Conservation (phyloP, 2,329 filamentous ascomycete species). For the Atkinsonella texensis region DNA sequence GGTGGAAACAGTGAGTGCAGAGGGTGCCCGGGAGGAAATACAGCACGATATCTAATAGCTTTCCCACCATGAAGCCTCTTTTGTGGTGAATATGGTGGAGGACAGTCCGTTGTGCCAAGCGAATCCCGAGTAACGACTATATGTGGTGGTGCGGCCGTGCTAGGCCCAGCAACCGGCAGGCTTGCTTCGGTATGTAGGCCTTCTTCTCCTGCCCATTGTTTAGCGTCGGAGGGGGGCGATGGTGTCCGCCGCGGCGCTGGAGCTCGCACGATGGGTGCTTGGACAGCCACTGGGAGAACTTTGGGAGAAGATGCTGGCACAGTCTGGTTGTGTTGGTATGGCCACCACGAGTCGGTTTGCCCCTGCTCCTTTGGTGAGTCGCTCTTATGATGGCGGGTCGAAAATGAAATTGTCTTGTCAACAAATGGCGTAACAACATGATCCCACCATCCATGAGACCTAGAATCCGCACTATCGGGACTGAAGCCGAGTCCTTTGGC, state of each 20-base stretch:
- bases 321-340: conserved; percentile 9
- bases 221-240: conserved; percentile 15
- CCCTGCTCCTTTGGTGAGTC: conserved; percentile 18
- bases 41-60: conserved; percentile 39
- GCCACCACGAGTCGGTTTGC: conserved; percentile 27
- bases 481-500: conserved; percentile 25
- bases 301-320: conserved; percentile 10
- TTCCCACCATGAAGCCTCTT: conserved; percentile 21
- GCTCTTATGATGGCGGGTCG: conserved; percentile 22
- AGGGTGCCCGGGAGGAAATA: conserved; percentile 44
- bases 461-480: conserved; percentile 40
- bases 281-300: conserved; percentile 10
- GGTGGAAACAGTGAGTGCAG: conserved; percentile 36
- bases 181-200: neutral
- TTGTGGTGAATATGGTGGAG: conserved; percentile 45
- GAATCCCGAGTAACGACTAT: conserved; percentile 1
- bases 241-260: conserved; percentile 24
- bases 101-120: conserved; percentile 22
- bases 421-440: conserved; percentile 60
- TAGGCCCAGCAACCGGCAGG: neutral
- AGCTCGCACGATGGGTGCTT: conserved; percentile 24
- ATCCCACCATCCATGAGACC: conserved; percentile 66
- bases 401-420: conserved; percentile 32
- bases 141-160: neutral
- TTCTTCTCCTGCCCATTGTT: conserved; percentile 1